Base-by-base conservation (phyloP, 2,329 filamentous ascomycete species). In the Microcyclospora pomicola region DNA sequence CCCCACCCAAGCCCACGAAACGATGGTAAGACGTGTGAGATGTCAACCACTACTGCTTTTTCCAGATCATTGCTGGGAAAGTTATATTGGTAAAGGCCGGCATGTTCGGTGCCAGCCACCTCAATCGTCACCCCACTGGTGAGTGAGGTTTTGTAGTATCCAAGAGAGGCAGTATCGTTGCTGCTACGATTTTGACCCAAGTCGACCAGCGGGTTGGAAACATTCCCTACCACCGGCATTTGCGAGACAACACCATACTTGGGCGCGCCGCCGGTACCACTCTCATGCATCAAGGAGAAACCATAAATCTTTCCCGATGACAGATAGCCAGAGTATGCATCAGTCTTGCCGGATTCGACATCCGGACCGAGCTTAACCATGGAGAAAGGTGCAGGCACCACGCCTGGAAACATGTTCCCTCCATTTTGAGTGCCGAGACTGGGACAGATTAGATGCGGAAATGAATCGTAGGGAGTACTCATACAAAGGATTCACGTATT, bases 231-330 rank as follows among this genome's bases (percentile, higher is more conserved):
- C 4, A 44, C 38, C 4, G 48, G 48, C 47, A 49, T 49, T 31
- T 51, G 48, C 16, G 32, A 42, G 31, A 51, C 43, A 1, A 49
- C 43, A 11, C 48, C 77, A 42, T 82, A 82, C 53, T 80, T 82
- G 1, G 77, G 76, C 2, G 75, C 76, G 1, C 78, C 77, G 6
- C 77, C 77, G 0, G 77, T 82, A 2, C 76, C 76, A 44, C 71
- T 72, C 52, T 78, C 74, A 46, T 80, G 76, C 47, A 79, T 71
- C 67, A 79, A 64, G 3, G 43, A 48, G 35, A 53, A 49, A 15
- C 44, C 52, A 13, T 40, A 46, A 29, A 55, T 39, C 7, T 49
- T 41, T 9, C 52, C 51, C 2, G 39, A 24, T 5, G 52, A 51
- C 2, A 48, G 31, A 42, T 63, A 64, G 2, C 62, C 62, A 11